These are phyloP conservation scores for Stagonosporopsis rhizophila DNA, from an alignment of 2,329 filamentous ascomycete genomes.

Conservation along the genomic window DNA sequence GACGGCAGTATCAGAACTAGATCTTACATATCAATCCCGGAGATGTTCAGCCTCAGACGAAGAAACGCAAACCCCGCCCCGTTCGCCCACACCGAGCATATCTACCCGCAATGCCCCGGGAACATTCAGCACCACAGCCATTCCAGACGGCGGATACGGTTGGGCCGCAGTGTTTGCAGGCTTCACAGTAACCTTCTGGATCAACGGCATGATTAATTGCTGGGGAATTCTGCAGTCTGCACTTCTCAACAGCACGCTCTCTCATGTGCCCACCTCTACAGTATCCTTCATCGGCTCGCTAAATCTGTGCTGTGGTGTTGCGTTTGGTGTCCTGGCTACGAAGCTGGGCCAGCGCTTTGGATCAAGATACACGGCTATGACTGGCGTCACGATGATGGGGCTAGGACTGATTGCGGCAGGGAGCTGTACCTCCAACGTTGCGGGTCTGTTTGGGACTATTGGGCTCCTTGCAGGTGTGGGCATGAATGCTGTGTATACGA, in stretches of 20 bases:
- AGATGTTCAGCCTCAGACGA: conserved; percentile 3
- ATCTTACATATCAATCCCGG: conserved; percentile 1
- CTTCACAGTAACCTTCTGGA: conserved; percentile 58
- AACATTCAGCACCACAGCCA: conserved; percentile 25
- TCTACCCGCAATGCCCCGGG: neutral
- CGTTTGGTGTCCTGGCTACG: conserved; percentile 61
- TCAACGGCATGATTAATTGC: conserved; percentile 62
- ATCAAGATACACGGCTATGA: conserved; percentile 54
- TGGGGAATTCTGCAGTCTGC: conserved; percentile 69
- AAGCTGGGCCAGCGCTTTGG: conserved; percentile 61
- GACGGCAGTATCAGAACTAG: conserved; percentile 1
- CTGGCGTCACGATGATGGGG: conserved; percentile 61
- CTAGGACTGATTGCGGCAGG: conserved; percentile 57
- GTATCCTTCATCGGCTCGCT: conserved; percentile 67
- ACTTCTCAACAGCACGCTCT: conserved; percentile 59
- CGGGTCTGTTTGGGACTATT: conserved; percentile 54
- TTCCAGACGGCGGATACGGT: conserved; percentile 63
- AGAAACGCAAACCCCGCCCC: conserved; percentile 11
- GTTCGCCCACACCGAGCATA: conserved; percentile 1
- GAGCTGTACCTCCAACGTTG: conserved; percentile 47
- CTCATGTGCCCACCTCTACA: conserved; percentile 54
- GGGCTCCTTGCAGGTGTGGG: conserved; percentile 58
- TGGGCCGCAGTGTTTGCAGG: conserved; percentile 63
- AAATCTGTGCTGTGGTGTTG: conserved; percentile 58
- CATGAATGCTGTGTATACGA: conserved; percentile 32